Evolutionary conservation across 352 stramenopile species (phyloP), one percentile per base, ranked within the genome.

Genomic region (Phytopythium litorale): DNA sequence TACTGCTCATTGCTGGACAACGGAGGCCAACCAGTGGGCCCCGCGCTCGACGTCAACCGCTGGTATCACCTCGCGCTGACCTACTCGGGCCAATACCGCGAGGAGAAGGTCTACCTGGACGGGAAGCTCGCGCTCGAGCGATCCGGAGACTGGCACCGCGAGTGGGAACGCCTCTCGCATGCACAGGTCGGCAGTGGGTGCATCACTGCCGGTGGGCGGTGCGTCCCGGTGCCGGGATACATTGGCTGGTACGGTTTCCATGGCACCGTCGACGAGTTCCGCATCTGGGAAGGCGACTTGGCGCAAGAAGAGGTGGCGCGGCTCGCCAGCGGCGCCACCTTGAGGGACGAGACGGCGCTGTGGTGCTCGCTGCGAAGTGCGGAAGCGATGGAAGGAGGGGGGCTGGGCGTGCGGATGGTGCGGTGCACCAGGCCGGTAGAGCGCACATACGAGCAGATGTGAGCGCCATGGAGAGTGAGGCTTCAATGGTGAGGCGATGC

Each of bases 61-160:
- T 82, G 72, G 75, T 78, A 84, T 49, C 77, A 87, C 48, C 43
- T 87, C 25, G 65, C 66, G 37, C 52, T 87, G 19, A 78, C 70
- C 8, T 82, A 80, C 43, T 63, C 75, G 15, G 58, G 56, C 0
- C 30, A 63, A 23, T 48, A 28, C 7, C 62, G 75, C 7, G 58
- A 52, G 12, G 69, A 84, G 56, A 40, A 68, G 25, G 67, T 86
- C 23, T 81, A 71, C 43, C 19, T 86, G 18, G 65, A 84, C 45
- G 74, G 74, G 13, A 55, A 72, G n/a, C 60, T 80, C 6, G 53
- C 70, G 4, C 63, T 40, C 33, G 64, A 48, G 25, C 59, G 63
- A 4, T 56, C 21, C 1, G 71, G 69, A 11, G 42, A 66, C 21
- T 54, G 79, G 4, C 67, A 76, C 32, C 67, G 56, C 8, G 69